Evolutionary conservation across 805 yeast species (phyloP).

Genomic region (Allodekkera sacchari): DNA sequence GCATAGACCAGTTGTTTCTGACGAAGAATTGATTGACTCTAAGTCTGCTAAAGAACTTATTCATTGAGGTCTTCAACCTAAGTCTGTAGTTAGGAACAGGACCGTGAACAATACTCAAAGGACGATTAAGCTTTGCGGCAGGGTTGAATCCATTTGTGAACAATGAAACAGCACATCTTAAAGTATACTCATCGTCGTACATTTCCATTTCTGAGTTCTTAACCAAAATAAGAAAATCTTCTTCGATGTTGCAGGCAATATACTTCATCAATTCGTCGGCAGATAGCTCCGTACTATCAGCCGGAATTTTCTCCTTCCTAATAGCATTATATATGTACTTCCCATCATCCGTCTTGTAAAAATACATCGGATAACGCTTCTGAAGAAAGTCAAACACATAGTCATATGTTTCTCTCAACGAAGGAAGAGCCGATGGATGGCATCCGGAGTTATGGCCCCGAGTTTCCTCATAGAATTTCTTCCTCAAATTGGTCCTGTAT

Average conservation of each 20-base stretch:
- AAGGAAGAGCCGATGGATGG: slow-evolving; percentile 22
- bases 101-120: slow-evolving; percentile 52
- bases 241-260: slow-evolving; percentile 37
- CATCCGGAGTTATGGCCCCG: slow-evolving; percentile 12
- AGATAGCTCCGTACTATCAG: slow-evolving; percentile 8
- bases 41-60: slow-evolving; percentile 51
- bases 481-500: slow-evolving; percentile 32
- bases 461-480: slow-evolving; percentile 11
- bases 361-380: slow-evolving; percentile 47
- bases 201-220: slow-evolving; percentile 29
- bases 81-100: slow-evolving; percentile 65
- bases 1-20: slow-evolving; percentile 65
- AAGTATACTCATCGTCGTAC: slow-evolving; percentile 47
- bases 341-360: slow-evolving; percentile 19
- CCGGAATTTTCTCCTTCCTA: slow-evolving; percentile 31
- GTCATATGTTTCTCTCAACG: slow-evolving; percentile 33
- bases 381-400: slow-evolving; percentile 25
- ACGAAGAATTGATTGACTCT: slow-evolving; percentile 47
- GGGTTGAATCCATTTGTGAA: slow-evolving; percentile 76
- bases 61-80: slow-evolving; percentile 55
- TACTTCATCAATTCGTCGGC: slow-evolving; percentile 10
- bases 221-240: slow-evolving; percentile 51
- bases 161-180: slow-evolving; percentile 49
- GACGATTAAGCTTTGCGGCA: slow-evolving; percentile 37
- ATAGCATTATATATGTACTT: slow-evolving; percentile 30